These are phyloP conservation scores for Psilocybe tampanensis DNA, from an alignment of 768 basidiomycete genomes.

Conservation along the genomic window DNA sequence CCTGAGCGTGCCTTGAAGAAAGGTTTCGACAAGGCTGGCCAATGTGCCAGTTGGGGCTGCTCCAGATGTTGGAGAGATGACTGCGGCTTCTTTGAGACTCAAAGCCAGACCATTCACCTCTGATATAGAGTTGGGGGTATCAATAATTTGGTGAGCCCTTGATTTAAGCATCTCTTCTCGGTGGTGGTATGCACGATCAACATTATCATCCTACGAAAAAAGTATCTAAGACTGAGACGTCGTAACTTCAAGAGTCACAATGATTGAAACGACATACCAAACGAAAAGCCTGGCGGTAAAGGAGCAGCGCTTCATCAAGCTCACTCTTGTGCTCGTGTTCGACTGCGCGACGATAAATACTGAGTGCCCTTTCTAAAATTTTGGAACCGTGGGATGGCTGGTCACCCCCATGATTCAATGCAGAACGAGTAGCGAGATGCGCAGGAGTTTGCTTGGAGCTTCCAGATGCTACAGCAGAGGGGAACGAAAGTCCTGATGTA, in stretches of 20 bases:
- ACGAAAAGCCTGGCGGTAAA: slow-evolving; percentile 84
- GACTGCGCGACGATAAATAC: slow-evolving; percentile 70
- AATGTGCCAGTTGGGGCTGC: slow-evolving; percentile 40
- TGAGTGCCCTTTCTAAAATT: slow-evolving; percentile 52
- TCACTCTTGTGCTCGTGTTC: slow-evolving; percentile 73
- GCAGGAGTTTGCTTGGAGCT: background rate
- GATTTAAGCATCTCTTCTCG: slow-evolving; percentile 52
- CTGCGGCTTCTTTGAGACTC: slow-evolving; percentile 27
- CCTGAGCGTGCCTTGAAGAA: slow-evolving; percentile 43
- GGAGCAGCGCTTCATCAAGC: slow-evolving; percentile 70
- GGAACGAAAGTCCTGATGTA: background rate
- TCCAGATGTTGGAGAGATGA: slow-evolving; percentile 19
- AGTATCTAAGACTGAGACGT: slow-evolving; percentile 5
- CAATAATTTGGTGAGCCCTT: no score
- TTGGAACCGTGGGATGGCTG: slow-evolving; percentile 30
- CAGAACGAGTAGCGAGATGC: slow-evolving; percentile 22
- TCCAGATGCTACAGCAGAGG: background rate
- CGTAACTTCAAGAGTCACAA: slow-evolving; percentile 1
- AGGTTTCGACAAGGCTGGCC: slow-evolving; percentile 48
- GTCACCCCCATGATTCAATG: slow-evolving; percentile 25
- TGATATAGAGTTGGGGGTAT: no score
- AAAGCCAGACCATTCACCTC: slow-evolving; percentile 28
- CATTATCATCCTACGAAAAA: slow-evolving; percentile 54
- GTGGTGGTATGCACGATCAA: slow-evolving; percentile 70
- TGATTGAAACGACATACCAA: slow-evolving; percentile 37